A percentile compares a stretch with the other conserved stretches of the same genome.
phyloP scores from a whole-genome alignment of 208 protist species.

The Strigomonas culicis region DNA sequence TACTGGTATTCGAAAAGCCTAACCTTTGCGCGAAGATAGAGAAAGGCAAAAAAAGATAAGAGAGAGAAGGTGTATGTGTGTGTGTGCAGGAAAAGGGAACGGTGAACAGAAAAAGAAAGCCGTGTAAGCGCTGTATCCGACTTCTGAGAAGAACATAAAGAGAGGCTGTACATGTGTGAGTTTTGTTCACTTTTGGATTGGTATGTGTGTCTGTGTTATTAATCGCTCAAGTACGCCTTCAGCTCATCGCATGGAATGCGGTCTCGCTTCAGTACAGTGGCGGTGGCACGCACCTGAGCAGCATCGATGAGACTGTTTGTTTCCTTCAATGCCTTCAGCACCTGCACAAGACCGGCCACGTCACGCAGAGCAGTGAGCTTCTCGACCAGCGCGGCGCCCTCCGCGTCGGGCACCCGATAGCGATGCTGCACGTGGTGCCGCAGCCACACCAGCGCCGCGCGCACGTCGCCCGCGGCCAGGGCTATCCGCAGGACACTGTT shows the following conservation, averaged over 20 bases:
- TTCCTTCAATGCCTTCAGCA: conserved; percentile 33
- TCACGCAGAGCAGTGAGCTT: conserved; percentile 35
- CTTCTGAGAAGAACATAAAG: too few species aligned
- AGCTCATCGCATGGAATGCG: conserved; percentile 34
- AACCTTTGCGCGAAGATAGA: background rate
- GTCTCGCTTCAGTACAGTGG: conserved; percentile 30
- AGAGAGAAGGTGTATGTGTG: too few species aligned
- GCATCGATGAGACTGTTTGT: conserved; percentile 52
- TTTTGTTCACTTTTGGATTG: too few species aligned
- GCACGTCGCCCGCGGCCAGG: conserved; percentile 16
- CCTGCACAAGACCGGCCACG: conserved; percentile 31
- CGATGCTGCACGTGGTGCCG: conserved; percentile 33
- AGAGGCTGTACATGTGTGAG: too few species aligned
- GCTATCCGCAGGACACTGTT: conserved; percentile 2
- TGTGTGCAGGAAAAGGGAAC: too few species aligned
- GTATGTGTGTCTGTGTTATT: too few species aligned
- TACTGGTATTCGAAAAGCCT: too few species aligned
- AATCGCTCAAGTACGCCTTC: too few species aligned
- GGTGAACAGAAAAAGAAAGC: background rate
- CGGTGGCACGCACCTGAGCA: conserved; percentile 37
- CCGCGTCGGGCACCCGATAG: conserved; percentile 41
- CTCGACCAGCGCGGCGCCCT: conserved; percentile 44
- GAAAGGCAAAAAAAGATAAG: background rate
- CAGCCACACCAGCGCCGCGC: conserved; percentile 32
- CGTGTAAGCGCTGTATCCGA: too few species aligned